A percentile compares a stretch with the other conserved stretches of the same genome.
phyloP scores from a whole-genome alignment of 352 stramenopile genomes.

The Globisporangium abappressorium region DNA sequence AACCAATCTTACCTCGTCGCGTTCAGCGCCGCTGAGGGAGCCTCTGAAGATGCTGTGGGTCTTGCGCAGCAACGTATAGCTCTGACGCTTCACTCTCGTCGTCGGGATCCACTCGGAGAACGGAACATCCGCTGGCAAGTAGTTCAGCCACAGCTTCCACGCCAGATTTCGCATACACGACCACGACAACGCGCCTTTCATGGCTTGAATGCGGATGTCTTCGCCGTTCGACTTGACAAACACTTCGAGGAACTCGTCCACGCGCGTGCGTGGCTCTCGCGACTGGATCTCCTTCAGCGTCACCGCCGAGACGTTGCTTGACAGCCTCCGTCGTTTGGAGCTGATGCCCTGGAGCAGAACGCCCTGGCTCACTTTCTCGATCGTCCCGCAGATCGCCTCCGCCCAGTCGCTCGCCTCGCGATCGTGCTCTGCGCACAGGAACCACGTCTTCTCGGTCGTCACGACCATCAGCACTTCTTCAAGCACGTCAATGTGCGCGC shows the following conservation, averaged over 20 bases:
- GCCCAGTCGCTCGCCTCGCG: conserved; percentile 63
- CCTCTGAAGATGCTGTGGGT: conserved; percentile 34
- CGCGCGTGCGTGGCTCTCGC: conserved; percentile 38
- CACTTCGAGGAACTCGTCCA: conserved; percentile 74
- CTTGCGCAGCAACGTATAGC: conserved; percentile 38
- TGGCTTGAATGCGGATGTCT: conserved; percentile 48
- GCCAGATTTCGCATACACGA: conserved; percentile 67
- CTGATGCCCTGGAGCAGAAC: conserved; percentile 18
- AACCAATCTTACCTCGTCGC: conserved; percentile 15
- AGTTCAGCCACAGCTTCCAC: conserved; percentile 74
- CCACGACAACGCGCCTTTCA: conserved; percentile 64
- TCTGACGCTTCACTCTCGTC: conserved; percentile 30
- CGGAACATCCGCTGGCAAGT: conserved; percentile 39
- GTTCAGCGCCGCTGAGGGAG: conserved; percentile 27
- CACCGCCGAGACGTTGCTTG: conserved; percentile 35
- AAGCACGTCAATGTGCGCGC: conserved; percentile 63
- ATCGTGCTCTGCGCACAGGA: conserved; percentile 60
- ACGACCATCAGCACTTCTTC: conserved; percentile 80
- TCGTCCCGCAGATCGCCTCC: conserved; percentile 53
- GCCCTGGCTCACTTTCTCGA: conserved; percentile 39
- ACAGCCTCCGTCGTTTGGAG: conserved; percentile 33
- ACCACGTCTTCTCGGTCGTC: conserved; percentile 77
- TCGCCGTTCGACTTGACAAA: conserved; percentile 54
- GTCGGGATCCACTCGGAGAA: conserved; percentile 46
- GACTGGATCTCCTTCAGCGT: conserved; percentile 66